Percentiles rank a stretch among this genome's conserved stretches.
Evolutionary conservation across 768 basidiomycete species (phyloP).

Genomic region (Trametes meyenii): DNA sequence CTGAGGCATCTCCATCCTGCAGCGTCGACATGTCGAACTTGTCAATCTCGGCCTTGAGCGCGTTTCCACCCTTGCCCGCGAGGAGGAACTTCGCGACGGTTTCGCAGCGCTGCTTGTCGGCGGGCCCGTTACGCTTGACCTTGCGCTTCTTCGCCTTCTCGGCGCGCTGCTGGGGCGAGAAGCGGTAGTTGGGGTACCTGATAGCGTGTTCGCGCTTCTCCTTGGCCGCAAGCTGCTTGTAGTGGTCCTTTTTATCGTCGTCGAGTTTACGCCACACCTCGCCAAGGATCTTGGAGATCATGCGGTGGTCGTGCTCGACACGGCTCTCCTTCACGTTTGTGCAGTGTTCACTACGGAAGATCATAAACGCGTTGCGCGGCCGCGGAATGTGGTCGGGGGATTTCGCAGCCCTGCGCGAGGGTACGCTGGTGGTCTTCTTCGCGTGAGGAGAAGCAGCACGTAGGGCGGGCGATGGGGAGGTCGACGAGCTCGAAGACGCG

Average conservation of each 20-base stretch:
- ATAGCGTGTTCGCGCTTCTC: constrained; percentile 57
- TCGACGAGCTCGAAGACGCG: constrained; percentile 8
- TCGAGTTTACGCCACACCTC: constrained; percentile 70
- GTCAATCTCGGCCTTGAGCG: constrained; percentile 27
- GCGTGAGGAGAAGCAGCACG: neutral
- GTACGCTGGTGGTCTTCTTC: neutral
- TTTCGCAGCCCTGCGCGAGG: constrained; percentile 22
- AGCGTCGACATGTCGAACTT: constrained; percentile 16
- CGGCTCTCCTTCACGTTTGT: constrained; percentile 42
- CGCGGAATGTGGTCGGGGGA: constrained; percentile 63
- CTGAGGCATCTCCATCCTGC: neutral
- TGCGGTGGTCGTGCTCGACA: constrained; percentile 41
- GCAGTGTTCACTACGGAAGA: constrained; percentile 68
- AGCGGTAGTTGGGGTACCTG: constrained; percentile 65
- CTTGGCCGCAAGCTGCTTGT: constrained; percentile 54
- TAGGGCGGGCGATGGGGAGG: neutral
- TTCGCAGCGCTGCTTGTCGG: constrained; percentile 40
- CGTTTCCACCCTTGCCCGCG: constrained; percentile 36
- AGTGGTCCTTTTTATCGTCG: constrained; percentile 48
- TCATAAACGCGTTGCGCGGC: constrained; percentile 70
- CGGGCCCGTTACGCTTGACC: constrained; percentile 33
- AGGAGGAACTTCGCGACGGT: constrained; percentile 41
- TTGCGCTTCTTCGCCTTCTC: constrained; percentile 23
- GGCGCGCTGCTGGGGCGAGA: constrained; percentile 44
- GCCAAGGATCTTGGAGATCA: constrained; percentile 72